Evolutionary conservation across 2,329 filamentous ascomycete species (phyloP).

Genomic region (Fusarium sp.): DNA sequence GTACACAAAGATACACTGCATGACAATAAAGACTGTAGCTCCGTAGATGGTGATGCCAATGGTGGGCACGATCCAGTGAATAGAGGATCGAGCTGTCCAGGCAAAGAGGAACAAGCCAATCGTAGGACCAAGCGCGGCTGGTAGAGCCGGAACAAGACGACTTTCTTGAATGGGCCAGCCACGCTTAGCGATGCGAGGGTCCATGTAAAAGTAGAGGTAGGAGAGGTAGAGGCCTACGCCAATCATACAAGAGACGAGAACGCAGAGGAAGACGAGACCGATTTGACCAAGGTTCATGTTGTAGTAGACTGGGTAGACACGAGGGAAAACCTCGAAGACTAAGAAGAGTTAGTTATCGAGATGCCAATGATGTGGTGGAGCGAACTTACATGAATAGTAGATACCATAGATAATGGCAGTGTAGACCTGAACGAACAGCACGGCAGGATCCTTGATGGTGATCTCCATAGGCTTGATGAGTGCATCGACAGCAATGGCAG

Average conservation of each 20-base stretch:
- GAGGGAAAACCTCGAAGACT: constrained; percentile 73
- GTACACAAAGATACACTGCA: constrained; percentile 71
- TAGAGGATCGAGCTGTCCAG: constrained; percentile 62
- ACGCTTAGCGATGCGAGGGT: constrained; percentile 59
- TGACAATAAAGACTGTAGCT: constrained; percentile 62
- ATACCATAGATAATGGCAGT: constrained; percentile 70
- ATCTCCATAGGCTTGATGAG: constrained; percentile 71
- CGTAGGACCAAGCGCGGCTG: constrained; percentile 62
- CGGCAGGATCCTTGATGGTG: constrained; percentile 68
- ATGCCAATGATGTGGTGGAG: no score
- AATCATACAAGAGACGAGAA: constrained; percentile 67
- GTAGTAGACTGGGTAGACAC: constrained; percentile 70
- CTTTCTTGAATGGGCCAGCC: constrained; percentile 64
- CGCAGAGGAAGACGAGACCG: constrained; percentile 69
- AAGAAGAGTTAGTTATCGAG: constrained; percentile 13
- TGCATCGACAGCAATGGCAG: constrained; percentile 61
- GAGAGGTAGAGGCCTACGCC: constrained; percentile 59
- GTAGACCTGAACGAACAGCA: constrained; percentile 71
- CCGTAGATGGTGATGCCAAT: constrained; percentile 68
- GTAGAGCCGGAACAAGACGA: constrained; percentile 66
- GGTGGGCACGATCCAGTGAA: constrained; percentile 66
- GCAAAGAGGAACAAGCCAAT: constrained; percentile 71
- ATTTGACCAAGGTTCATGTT: constrained; percentile 67
- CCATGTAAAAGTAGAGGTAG: constrained; percentile 64
- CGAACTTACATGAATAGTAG: constrained; percentile 62